These are phyloP conservation scores for Lachnellula subtilissima DNA, from an alignment of 2,329 filamentous ascomycete genomes.

Conservation along the genomic window DNA sequence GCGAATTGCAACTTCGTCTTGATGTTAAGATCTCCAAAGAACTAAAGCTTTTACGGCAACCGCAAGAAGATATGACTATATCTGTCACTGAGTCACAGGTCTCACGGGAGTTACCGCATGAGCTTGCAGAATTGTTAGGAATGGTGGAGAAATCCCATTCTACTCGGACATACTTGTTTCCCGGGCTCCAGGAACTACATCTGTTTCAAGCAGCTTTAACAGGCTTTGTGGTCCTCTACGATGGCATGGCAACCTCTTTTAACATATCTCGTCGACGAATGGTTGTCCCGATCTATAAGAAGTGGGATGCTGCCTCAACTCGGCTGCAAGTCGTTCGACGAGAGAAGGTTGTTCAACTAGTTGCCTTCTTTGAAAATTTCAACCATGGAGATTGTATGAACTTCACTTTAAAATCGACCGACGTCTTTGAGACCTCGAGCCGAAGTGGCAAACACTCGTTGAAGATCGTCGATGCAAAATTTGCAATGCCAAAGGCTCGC, in stretches of 20 bases:
- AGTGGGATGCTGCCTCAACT: constrained; percentile 79
- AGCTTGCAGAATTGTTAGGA: constrained; percentile 49
- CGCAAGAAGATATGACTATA: constrained; percentile 72
- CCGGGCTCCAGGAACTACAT: constrained; percentile 65
- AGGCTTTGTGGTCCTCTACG: constrained; percentile 71
- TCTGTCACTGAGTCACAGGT: constrained; percentile 66
- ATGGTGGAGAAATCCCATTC: constrained; percentile 53
- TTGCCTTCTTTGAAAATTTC: constrained; percentile 87
- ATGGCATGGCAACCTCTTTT: constrained; percentile 67
- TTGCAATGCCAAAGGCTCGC: constrained; percentile 64
- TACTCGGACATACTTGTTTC: constrained; percentile 67
- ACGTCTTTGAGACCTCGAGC: constrained; percentile 69
- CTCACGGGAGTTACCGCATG: constrained; percentile 55
- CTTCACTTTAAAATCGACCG: constrained; percentile 78
- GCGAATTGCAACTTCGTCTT: constrained; percentile 65
- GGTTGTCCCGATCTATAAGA: constrained; percentile 91
- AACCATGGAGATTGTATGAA: constrained; percentile 84
- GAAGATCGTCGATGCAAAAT: constrained; percentile 85
- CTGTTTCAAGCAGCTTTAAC: constrained; percentile 74
- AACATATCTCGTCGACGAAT: constrained; percentile 79
- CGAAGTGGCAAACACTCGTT: constrained; percentile 64
- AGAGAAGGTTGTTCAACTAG: constrained; percentile 69
- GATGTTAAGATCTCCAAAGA: constrained; percentile 55
- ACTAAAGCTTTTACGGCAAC: constrained; percentile 63
- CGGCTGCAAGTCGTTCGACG: constrained; percentile 76